Conservation (phyloP, 2,329 filamentous ascomycete species). For the Leptosphaerulina australis region DNA sequence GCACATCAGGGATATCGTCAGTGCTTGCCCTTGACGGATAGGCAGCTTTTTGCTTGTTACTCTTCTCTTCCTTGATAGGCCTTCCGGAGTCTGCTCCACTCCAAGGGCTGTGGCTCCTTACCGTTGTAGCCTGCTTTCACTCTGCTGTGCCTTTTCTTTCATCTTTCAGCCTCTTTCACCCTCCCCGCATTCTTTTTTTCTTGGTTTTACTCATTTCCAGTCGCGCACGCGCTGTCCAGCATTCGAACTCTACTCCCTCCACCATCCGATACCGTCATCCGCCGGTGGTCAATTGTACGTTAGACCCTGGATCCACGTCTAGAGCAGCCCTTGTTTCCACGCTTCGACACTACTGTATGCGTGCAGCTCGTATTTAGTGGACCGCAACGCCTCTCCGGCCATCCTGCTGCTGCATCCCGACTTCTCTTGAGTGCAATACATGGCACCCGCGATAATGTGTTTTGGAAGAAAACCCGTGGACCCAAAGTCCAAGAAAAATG, state of each 20-base stretch:
- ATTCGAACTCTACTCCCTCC: slow-evolving; percentile 17
- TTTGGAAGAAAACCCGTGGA: slow-evolving; percentile 58
- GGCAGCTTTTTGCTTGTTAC: slow-evolving; percentile 7
- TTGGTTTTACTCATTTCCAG: slow-evolving; percentile 4
- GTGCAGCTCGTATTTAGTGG: slow-evolving; percentile 12
- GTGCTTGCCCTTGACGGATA: neutral
- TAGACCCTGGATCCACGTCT: slow-evolving; percentile 8
- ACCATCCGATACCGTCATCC: slow-evolving; percentile 18
- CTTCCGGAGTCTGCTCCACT: slow-evolving; percentile 8
- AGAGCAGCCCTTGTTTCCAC: slow-evolving; percentile 4
- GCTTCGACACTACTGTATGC: slow-evolving; percentile 16
- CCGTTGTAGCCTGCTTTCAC: slow-evolving; percentile 3
- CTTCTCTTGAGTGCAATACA: slow-evolving; percentile 25
- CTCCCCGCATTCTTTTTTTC: slow-evolving; percentile 12
- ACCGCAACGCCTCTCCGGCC: slow-evolving; percentile 14
- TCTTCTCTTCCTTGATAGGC: neutral
- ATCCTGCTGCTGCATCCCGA: slow-evolving; percentile 8
- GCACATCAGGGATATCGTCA: slow-evolving; percentile 14
- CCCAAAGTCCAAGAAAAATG: slow-evolving; percentile 57
- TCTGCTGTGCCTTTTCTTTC: slow-evolving; percentile 12
- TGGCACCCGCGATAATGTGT: slow-evolving; percentile 56
- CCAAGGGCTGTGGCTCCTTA: slow-evolving; percentile 4
- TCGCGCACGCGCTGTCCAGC: slow-evolving; percentile 5
- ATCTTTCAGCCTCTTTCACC: slow-evolving; percentile 1
- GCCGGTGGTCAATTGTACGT: slow-evolving; percentile 9